Evolutionary conservation across 805 yeast genomes (phyloP).

Genomic region (Wickerhamomyces mucosus): DNA sequence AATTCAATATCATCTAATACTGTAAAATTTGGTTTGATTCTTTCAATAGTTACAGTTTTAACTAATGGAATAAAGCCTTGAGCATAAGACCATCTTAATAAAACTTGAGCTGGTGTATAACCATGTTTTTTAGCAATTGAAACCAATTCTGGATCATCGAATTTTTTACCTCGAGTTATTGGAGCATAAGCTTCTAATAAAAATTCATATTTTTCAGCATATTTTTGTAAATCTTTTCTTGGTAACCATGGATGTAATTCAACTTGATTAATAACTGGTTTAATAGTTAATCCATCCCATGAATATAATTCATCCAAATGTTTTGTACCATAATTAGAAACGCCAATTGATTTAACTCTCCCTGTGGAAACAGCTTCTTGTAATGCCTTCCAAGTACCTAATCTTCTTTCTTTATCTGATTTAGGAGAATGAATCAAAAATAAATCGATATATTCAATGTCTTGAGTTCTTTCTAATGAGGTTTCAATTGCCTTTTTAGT

Average conservation of each 20-base stretch:
- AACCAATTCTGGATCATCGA: conserved; percentile 14
- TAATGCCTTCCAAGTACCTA: conserved; percentile 63
- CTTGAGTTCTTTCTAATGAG: conserved; percentile 41
- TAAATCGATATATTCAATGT: conserved; percentile 58
- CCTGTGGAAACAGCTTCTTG: conserved; percentile 62
- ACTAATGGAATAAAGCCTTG: conserved; percentile 17
- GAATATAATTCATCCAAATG: conserved; percentile 54
- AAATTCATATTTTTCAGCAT: conserved; percentile 13
- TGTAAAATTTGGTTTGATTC: conserved; percentile 11
- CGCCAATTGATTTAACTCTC: conserved; percentile 59
- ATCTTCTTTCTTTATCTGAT: conserved; percentile 35
- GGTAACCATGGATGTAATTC: conserved; percentile 20
- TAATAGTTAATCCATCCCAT: conserved; percentile 44
- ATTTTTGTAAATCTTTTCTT: conserved; percentile 15
- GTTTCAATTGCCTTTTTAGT: conserved; percentile 33
- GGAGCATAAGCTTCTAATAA: conserved; percentile 17
- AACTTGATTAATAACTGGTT: conserved; percentile 72
- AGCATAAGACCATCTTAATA: conserved; percentile 16
- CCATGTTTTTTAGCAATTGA: conserved; percentile 16
- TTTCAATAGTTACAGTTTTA: conserved; percentile 11
- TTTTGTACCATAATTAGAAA: conserved; percentile 61
- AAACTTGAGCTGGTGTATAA: conserved; percentile 11
- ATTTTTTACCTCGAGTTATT: conserved; percentile 14
- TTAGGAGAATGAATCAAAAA: conserved; percentile 59
- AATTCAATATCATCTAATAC: conserved; percentile 17